phyloP scores from a whole-genome alignment of 73 alveolate genomes.

The Tetrahymena thermophila region DNA sequence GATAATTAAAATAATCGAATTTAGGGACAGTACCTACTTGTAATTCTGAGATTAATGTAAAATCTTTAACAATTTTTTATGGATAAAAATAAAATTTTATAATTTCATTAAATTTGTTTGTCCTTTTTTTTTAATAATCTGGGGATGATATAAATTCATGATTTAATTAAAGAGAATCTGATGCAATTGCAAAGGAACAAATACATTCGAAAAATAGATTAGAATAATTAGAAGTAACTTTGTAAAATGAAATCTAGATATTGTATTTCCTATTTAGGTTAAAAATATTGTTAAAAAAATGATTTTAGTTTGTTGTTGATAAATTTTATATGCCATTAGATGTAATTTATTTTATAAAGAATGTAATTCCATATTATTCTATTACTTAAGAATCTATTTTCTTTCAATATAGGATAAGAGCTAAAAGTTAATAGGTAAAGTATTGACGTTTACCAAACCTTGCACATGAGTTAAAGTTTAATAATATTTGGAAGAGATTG shows the following conservation, averaged over 20 bases:
- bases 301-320: background rate
- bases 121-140: background rate
- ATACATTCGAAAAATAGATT: background rate
- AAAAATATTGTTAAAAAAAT: too few relatives aligned
- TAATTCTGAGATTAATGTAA: background rate
- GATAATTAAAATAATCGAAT: background rate
- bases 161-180: background rate
- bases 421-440: background rate
- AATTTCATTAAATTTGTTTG: background rate
- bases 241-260: background rate
- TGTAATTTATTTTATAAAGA: too few relatives aligned
- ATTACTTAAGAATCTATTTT: background rate
- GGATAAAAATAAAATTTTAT: background rate
- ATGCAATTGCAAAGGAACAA: background rate
- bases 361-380: too few relatives aligned
- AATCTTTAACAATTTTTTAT: background rate
- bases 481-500: too few relatives aligned
- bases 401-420: too few relatives aligned
- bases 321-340: background rate
- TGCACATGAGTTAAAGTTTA: background rate
- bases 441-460: background rate
- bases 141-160: background rate
- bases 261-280: too few relatives aligned
- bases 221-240: background rate
- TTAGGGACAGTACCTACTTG: background rate